These are phyloP conservation scores for Metarhizium humberi DNA, from an alignment of 2,329 filamentous ascomycete species.

Conservation along the genomic window DNA sequence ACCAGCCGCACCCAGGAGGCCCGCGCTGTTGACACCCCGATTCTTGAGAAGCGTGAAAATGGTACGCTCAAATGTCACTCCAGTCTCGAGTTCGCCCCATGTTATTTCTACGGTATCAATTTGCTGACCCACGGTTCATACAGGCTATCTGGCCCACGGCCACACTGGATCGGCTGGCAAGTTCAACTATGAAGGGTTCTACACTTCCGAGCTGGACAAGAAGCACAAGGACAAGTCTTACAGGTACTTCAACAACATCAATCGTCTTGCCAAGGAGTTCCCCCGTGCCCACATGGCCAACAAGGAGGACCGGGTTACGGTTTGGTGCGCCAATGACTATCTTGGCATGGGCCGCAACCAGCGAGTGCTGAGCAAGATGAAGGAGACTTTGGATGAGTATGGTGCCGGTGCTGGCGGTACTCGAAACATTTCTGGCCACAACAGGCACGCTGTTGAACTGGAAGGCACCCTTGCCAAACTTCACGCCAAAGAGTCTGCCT, in stretches of 20 bases:
- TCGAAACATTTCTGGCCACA: constrained; percentile 96
- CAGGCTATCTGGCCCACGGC: constrained; percentile 2
- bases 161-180: constrained; percentile 32
- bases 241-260: constrained; percentile 99
- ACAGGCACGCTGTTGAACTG: constrained; percentile 80
- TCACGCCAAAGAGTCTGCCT: constrained; percentile 81
- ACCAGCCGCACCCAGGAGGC: constrained; percentile 72
- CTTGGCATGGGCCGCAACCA: constrained; percentile 93
- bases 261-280: constrained; percentile 91
- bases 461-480: constrained; percentile 77
- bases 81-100: background rate
- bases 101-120: background rate
- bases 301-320: constrained; percentile 78
- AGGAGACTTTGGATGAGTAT: constrained; percentile 88
- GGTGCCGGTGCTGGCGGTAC: constrained; percentile 93
- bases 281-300: constrained; percentile 85
- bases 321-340: constrained; percentile 99
- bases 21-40: constrained; percentile 57
- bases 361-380: constrained; percentile 82
- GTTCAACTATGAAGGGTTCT: constrained; percentile 90
- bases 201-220: constrained; percentile 82
- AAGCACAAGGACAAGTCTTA: constrained; percentile 99
- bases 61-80: constrained; percentile 27
- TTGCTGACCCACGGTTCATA: background rate
- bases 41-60: constrained; percentile 38